phyloP scores from a whole-genome alignment of 768 basidiomycete species.

The Rhodotorula toruloides region DNA sequence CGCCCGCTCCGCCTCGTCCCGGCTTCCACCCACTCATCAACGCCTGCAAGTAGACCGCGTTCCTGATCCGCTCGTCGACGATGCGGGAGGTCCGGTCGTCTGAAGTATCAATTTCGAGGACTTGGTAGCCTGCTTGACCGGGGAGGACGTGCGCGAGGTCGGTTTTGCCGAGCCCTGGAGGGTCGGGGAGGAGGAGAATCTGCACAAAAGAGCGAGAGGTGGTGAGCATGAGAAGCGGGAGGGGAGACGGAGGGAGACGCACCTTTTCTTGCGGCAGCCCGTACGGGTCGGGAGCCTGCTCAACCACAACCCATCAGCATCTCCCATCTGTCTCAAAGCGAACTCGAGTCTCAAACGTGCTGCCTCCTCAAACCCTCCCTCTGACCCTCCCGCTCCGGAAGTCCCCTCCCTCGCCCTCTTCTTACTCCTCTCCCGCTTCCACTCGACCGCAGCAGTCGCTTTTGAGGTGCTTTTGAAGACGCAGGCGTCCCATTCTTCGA shows the following conservation, averaged over 20 bases:
- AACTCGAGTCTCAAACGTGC: too few species aligned
- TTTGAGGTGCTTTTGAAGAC: constrained; percentile 69
- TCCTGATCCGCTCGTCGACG: constrained; percentile 83
- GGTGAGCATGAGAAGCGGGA: background rate
- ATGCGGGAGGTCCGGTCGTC: constrained; percentile 84
- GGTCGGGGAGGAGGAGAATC: constrained; percentile 92
- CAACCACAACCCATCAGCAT: too few species aligned
- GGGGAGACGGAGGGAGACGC: constrained; percentile 4
- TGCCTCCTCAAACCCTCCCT: constrained; percentile 17
- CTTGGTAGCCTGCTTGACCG: constrained; percentile 84
- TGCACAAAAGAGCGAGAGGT: constrained; percentile 43
- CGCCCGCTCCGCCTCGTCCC: constrained; percentile 14
- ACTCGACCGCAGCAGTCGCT: constrained; percentile 22
- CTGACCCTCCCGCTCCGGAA: too few species aligned
- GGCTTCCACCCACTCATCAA: constrained; percentile 1
- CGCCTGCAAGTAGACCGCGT: constrained; percentile 66
- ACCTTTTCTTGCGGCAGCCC: constrained; percentile 49
- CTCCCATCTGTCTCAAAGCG: too few species aligned
- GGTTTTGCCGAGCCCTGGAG: constrained; percentile 94
- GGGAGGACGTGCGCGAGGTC: constrained; percentile 91
- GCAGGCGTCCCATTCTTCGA: constrained; percentile 97
- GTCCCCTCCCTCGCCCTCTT: constrained; percentile 37
- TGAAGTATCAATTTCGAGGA: constrained; percentile 93
- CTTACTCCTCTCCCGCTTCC: constrained; percentile 36
- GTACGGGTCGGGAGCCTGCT: constrained; percentile 46